Evolutionary conservation across 768 basidiomycete species (phyloP), one percentile per base, ranked within the genome.

Genomic region (Rhodotorula diobovata): DNA sequence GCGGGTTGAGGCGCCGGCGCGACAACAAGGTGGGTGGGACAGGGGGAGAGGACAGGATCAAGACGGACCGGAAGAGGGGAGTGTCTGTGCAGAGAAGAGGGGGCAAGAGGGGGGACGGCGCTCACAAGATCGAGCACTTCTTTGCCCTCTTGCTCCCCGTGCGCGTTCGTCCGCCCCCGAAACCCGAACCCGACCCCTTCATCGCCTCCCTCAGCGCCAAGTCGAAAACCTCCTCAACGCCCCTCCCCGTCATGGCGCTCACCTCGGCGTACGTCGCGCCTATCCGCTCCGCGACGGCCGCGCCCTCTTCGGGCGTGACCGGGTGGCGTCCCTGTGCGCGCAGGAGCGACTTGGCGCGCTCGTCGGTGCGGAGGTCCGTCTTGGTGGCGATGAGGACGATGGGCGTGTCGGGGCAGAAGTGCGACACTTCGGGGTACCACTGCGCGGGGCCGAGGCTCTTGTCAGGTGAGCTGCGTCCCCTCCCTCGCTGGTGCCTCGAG

Each of bases 371-470:
- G 43, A 98, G 84, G 82, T 99, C 95, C 35, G 85, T 91, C 83
- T 99, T 98, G 16, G 93, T 96, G 43, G 87, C 95, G 71, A 98
- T 90, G 59, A 97, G 86, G 77, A 97, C 88, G 71, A 93, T 83
- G 6, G 95, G 93, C 7, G 91, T 91, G 72, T 86, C 87, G 78
- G 89, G 88, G 82, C 92, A 93, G 79, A 94, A 94, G 79, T 94
- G 93, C 43, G 90, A 87, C 46, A 94, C 90, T 82, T 97, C 90
- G 57, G 92, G 88, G 83, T 88, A 88, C 93, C 93, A 93, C 91
- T 94, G 78, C 48, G 70, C 72, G 25, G 9, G 30, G n/a, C n/a
- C n/a, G n/a, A 1, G 21, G 30, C 48, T n/a, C 25, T 10, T 9
- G 48, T 50, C 48, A 50, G 45, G 43, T 25, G 21, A 21, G 46